Evolutionary conservation across 306 rosid genomes (phyloP), one percentile per base, ranked within the genome.

Genomic region (Vachellia collinsii): DNA sequence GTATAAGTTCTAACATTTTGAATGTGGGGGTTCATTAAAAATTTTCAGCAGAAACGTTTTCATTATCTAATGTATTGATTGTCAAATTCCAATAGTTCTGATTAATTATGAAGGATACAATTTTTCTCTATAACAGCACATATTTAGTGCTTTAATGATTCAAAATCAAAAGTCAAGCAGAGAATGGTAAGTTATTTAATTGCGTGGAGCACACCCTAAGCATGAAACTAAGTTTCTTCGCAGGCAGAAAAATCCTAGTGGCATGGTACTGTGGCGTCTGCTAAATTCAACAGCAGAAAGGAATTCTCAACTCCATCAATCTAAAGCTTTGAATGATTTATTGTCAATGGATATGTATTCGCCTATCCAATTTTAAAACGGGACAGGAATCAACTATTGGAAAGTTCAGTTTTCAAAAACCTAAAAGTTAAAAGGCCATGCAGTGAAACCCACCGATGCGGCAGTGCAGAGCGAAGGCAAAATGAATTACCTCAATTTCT

Each of bases 401-500:
- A 70, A 70, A 70, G 76, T 17, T 48, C 39, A 71, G 25, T 46
- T 11, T 25, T 51, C 20, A 38, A 37, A 46, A 53, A 54, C 5
- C 50, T 6, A 37, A 42, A 37, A 74, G n/a, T 22, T 36, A 20
- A 54, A 37, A 51, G 29, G 58, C 46, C 75, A 46, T 56, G 46
- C 4, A 72, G 59, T 8, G 11, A 34, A 36, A 48, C 67, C 42
- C 12, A 5, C 77, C 3, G 42, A 48, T 5, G 29, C n/a, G 2
- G 11, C 23, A 25, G 0, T 8, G 66, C 62, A 25, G n/a, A 22
- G 51, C 29, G 8, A 58, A 61, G 75, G 51, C 38, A 17, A 42
- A 64, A 37, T 29, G 76, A 47, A 37, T 73, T 76, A 93, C 99
- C 97, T 95, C 98, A 37, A 95, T 95, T 86, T 95, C 99, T 74